A percentile compares a stretch with the other conserved stretches of the same genome.
phyloP scores from a whole-genome alignment of 2,329 filamentous ascomycete species.

The Ilyonectria robusta region DNA sequence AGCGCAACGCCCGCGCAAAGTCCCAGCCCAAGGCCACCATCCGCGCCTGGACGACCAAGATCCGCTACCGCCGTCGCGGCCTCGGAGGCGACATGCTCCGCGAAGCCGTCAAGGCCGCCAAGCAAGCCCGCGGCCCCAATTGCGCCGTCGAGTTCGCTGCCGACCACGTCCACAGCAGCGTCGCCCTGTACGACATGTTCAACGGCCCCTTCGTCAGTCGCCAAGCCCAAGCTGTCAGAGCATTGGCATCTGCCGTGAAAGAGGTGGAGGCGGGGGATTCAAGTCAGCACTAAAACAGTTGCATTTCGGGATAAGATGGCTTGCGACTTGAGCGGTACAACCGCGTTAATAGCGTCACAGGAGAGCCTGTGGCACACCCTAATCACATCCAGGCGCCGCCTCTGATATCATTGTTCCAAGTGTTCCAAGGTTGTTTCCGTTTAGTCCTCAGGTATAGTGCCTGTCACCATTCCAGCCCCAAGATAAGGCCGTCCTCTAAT shows the following conservation, averaged over 20 bases:
- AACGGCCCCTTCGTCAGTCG: conserved; percentile 69
- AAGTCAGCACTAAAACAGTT: conserved; percentile 15
- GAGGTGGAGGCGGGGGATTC: conserved; percentile 34
- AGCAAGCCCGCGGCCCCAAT: conserved; percentile 73
- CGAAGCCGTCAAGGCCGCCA: conserved; percentile 76
- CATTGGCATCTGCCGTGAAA: conserved; percentile 54
- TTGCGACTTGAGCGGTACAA: neutral
- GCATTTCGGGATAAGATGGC: conserved; percentile 2
- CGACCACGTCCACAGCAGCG: conserved; percentile 81
- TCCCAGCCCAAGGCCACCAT: conserved; percentile 72
- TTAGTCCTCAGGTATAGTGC: neutral
- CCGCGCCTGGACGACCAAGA: conserved; percentile 84
- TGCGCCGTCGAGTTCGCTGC: conserved; percentile 77
- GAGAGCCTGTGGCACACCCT: conserved; percentile 6
- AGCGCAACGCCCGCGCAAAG: conserved; percentile 18
- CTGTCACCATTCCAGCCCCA: neutral
- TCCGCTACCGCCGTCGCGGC: conserved; percentile 78
- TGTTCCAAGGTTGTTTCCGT: too few species aligned
- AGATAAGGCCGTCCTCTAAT: neutral
- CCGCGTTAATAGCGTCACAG: neutral
- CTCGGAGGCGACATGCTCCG: conserved; percentile 80
- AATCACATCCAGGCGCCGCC: neutral
- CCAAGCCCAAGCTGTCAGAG: conserved; percentile 67
- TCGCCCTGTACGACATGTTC: conserved; percentile 71
- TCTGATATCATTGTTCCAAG: conserved; percentile 11